These are phyloP conservation scores for Leccinum pachyderme DNA, from an alignment of 1,284 basidiomycete species.

Conservation along the genomic window DNA sequence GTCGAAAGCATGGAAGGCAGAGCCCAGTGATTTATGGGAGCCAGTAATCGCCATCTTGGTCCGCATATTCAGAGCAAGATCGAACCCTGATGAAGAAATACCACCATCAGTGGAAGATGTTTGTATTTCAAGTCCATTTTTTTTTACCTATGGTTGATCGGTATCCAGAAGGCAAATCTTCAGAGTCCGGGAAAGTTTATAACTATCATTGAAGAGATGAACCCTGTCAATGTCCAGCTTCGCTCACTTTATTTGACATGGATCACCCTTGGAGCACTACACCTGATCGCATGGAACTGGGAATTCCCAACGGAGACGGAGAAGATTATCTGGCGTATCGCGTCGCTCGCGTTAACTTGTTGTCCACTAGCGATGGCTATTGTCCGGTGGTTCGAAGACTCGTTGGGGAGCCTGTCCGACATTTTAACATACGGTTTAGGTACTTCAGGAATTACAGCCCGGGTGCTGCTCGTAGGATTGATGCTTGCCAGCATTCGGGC, in stretches of 20 bases:
- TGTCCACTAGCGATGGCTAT: not conserved
- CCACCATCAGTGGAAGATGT: not conserved
- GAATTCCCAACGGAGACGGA: not conserved
- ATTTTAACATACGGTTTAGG: not conserved
- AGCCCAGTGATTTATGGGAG: not conserved
- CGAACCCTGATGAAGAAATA: not conserved
- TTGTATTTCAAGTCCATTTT: not conserved
- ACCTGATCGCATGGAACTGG: not conserved
- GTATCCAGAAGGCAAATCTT: not conserved
- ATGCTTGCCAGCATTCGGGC: not conserved
- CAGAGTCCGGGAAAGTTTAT: not conserved
- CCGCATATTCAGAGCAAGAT: not conserved
- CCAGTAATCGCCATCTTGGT: not conserved
- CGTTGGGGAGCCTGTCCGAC: not conserved
- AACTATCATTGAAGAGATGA: not conserved
- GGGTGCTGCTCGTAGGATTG: not conserved
- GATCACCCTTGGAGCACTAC: not conserved
- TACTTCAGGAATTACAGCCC: not conserved
- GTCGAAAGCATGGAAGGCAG: not conserved
- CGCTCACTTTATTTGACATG: not conserved
- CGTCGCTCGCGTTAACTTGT: not conserved
- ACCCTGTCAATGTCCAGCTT: not conserved
- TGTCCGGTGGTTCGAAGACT: not conserved
- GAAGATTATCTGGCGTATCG: not conserved
- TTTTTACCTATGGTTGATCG: not conserved